phyloP scores from a whole-genome alignment of 371 early-diverging fungal genomes.

The Batkoa obscura region DNA sequence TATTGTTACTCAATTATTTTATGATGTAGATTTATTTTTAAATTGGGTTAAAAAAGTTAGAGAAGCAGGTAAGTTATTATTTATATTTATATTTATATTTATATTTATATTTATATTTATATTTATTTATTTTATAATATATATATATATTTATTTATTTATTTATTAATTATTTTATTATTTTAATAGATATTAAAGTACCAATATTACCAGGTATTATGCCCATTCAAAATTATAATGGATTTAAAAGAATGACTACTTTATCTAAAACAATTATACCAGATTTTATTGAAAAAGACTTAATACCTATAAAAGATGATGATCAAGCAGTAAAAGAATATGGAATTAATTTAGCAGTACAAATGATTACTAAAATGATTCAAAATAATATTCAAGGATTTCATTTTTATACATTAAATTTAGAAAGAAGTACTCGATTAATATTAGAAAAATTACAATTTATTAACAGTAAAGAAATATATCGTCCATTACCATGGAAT shows the following conservation, averaged over 20 bases:
- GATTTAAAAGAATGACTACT: slow-evolving; percentile 62
- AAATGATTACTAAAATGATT: slow-evolving; percentile 48
- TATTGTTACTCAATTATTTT: slow-evolving; percentile 76
- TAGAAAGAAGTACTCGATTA: slow-evolving; percentile 54
- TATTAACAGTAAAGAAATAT: slow-evolving; percentile 52
- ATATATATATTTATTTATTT: background rate
- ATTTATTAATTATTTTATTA: background rate
- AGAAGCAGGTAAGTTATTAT: slow-evolving; percentile 18
- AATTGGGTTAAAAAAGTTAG: slow-evolving; percentile 52
- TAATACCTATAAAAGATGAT: slow-evolving; percentile 82
- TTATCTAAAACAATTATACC: slow-evolving; percentile 66
- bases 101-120: no score
- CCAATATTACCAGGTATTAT: slow-evolving; percentile 82
- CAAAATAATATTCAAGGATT: slow-evolving; percentile 36
- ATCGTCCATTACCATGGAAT: slow-evolving; percentile 83
- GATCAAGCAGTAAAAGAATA: slow-evolving; percentile 76
- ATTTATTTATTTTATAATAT: background rate
- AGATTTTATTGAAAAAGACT: slow-evolving; percentile 30
- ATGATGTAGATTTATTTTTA: slow-evolving; percentile 59
- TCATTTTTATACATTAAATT: slow-evolving; percentile 68
- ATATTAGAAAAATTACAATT: slow-evolving; percentile 60
- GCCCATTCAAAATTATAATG: slow-evolving; percentile 69
- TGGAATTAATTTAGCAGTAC: slow-evolving; percentile 50
- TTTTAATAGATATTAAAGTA: slow-evolving; percentile 30
- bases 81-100: no score